phyloP scores from a whole-genome alignment of 768 basidiomycete genomes.

The Termitomyces sp. region DNA sequence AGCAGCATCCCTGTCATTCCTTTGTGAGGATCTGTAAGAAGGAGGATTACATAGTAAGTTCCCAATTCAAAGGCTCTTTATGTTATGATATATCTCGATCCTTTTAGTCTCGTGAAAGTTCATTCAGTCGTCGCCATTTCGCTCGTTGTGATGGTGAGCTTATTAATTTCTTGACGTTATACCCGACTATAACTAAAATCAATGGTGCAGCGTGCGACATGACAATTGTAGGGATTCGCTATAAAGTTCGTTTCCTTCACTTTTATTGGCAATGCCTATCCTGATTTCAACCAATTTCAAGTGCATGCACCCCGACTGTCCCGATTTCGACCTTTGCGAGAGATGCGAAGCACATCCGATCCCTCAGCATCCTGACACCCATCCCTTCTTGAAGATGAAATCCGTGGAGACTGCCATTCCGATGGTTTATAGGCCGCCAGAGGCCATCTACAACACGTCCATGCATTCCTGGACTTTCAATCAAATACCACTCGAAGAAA shows the following conservation, averaged over 20 bases:
- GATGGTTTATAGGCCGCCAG: slow-evolving; percentile 24
- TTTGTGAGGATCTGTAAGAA: slow-evolving; percentile 62
- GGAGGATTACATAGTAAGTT: slow-evolving; percentile 56
- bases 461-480: too few relatives aligned
- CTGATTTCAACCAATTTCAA: slow-evolving; percentile 21
- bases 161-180: background rate
- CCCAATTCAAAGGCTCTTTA: background rate
- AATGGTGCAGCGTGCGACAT: slow-evolving; percentile 39
- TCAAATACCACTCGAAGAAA: background rate
- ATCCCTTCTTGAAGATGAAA: slow-evolving; percentile 76
- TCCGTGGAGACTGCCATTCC: slow-evolving; percentile 41
- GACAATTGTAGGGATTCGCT: slow-evolving; percentile 60
- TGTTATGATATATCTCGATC: slow-evolving; percentile 1
- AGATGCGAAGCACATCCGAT: slow-evolving; percentile 81
- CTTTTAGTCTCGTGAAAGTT: slow-evolving; percentile 22
- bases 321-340: slow-evolving; percentile 79
- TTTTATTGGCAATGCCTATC: background rate
- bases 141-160: slow-evolving; percentile 58
- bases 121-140: slow-evolving; percentile 33
- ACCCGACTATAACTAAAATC: background rate
- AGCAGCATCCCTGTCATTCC: slow-evolving; percentile 75
- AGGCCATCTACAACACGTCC: background rate
- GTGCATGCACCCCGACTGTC: slow-evolving; percentile 79
- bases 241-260: slow-evolving; percentile 49
- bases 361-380: slow-evolving; percentile 64